Conservation (phyloP, 2,329 filamentous ascomycete species). For the Colletotrichum horii region DNA sequence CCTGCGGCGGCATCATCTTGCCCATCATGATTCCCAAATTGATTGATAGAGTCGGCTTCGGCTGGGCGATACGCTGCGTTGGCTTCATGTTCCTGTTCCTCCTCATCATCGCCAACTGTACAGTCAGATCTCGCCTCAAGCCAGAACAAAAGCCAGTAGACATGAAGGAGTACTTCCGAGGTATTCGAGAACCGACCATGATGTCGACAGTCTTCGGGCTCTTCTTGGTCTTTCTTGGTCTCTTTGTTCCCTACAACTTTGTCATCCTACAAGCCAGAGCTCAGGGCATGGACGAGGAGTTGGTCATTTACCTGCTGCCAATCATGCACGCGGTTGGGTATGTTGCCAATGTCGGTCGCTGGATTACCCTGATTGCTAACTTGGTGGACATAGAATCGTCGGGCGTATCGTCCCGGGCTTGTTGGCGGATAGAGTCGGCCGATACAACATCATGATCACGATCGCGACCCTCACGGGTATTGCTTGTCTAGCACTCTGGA, state of each 20-base stretch:
- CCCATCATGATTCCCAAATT: constrained; percentile 65
- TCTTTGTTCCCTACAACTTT: constrained; percentile 60
- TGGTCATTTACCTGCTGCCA: constrained; percentile 53
- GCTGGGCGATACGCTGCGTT: constrained; percentile 54
- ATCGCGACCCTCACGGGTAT: constrained; percentile 54
- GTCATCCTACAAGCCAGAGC: constrained; percentile 52
- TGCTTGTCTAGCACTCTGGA: constrained; percentile 52
- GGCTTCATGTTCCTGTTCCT: constrained; percentile 50
- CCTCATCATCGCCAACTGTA: constrained; percentile 37
- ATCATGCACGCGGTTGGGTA: constrained; percentile 63
- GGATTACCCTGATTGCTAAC: neutral
- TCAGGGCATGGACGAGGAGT: constrained; percentile 42
- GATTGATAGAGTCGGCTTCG: constrained; percentile 48
- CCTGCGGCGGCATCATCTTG: constrained; percentile 61
- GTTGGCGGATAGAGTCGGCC: constrained; percentile 47
- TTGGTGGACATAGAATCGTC: constrained; percentile 40
- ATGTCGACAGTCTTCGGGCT: constrained; percentile 45
- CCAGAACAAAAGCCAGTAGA: constrained; percentile 50
- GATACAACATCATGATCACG: constrained; percentile 54
- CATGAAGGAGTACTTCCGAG: constrained; percentile 48
- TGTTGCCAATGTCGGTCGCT: constrained; percentile 11
- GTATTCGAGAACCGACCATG: constrained; percentile 52
- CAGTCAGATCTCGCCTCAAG: constrained; percentile 47
- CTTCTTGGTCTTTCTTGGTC: constrained; percentile 61
- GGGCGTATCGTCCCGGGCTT: constrained; percentile 58